Base-by-base conservation (phyloP, 108 stramenopile species). In the Skeletonema costatum region DNA sequence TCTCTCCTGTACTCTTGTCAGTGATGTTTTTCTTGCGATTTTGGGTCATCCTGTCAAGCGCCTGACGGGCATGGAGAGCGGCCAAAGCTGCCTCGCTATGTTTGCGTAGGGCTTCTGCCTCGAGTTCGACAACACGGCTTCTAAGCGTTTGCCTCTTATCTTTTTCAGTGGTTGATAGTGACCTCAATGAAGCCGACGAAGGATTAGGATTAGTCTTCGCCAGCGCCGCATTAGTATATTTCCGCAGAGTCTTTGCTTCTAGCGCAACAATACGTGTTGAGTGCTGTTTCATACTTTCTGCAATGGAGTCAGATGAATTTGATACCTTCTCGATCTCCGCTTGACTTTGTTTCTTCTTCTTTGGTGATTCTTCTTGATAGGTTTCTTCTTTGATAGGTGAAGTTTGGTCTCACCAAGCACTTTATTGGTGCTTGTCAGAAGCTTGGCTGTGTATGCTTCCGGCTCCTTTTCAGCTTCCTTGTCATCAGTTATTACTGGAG, bases 21-120 rank as follows among this genome's bases (percentile, higher is more conserved):
- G 0, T 51, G 19, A 4, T 51, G 21, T 51, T 51, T 19, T 51
- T 56, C 53, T 56, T 25, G 8, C 53, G 25, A 25, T 56, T 25
- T 38, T 77, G 56, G 35, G 71, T 29, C 76, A 77, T 71, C 16
- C 44, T 62, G 12, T 77, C 76, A 12, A 77, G 51, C 31, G 69
- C 76, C 42, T 71, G 53, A 3, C 76, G 76, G 21, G 76, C 76
- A 31, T 58, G 32, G 9, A 38, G 61, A 11, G 76, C 76, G 21
- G 76, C 76, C 25, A 51, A 33, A 16, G 70, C 70, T 58, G 76
- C 76, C 76, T 70, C 70, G 6, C 65, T 63, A 50, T 77, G 76
- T 50, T 77, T 77, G 39, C 63, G 76, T 13, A 71, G 31, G 32
- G 76, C 76, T 10, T 77, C 76, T 33, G 69, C 70, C 65, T 77